phyloP scores from a whole-genome alignment of 345 rosid species.

The Aquilaria sinensis region DNA sequence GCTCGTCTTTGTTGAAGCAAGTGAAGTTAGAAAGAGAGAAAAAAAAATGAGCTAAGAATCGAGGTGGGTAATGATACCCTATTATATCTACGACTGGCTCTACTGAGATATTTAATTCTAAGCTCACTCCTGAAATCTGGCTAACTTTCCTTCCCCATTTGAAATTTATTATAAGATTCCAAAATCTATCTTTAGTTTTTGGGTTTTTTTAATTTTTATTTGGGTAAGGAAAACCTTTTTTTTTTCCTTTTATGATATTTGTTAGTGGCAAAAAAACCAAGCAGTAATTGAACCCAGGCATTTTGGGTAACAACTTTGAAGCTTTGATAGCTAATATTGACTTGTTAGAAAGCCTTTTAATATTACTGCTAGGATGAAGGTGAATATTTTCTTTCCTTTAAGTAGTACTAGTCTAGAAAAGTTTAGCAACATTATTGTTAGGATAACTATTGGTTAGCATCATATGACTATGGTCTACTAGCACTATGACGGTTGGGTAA shows the following conservation, averaged over 20 bases:
- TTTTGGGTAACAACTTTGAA: too few species aligned
- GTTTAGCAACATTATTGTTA: too few species aligned
- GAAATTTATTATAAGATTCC: conserved; percentile 60
- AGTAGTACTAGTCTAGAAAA: too few species aligned
- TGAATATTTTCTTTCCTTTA: too few species aligned
- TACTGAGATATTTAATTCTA: conserved; percentile 87
- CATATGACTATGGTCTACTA: too few species aligned
- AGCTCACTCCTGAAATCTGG: conserved; percentile 83
- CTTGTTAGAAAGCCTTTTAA: too few species aligned
- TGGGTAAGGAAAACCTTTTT: background rate
- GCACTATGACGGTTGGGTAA: too few species aligned
- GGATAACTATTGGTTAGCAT: too few species aligned
- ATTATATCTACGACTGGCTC: conserved; percentile 69
- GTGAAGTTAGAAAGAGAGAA: conserved; percentile 74
- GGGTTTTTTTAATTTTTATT: background rate
- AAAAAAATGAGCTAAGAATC: conserved; percentile 61
- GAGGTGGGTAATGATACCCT: conserved; percentile 74
- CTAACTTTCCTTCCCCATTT: conserved; percentile 78
- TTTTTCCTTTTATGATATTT: background rate
- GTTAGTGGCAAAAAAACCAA: too few species aligned
- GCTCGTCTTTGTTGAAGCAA: conserved; percentile 45
- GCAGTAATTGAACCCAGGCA: too few species aligned
- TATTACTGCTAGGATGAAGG: too few species aligned
- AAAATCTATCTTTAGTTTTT: background rate
- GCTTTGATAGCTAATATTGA: too few species aligned